Conservation (phyloP, 257 asterid species). For the Datura wrightii region DNA sequence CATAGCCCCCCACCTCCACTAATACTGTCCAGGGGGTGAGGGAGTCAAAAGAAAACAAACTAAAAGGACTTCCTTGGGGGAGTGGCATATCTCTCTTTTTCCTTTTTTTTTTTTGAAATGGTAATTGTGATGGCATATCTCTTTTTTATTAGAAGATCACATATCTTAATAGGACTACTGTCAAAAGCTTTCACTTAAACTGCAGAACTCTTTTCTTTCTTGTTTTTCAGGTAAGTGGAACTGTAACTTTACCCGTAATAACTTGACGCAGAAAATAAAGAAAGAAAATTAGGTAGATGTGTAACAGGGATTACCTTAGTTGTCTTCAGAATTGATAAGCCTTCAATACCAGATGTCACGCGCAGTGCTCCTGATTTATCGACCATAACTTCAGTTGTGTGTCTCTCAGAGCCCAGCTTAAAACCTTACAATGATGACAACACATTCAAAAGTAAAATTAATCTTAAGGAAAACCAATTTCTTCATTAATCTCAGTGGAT, state of each 20-base stretch:
- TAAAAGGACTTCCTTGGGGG: neutral
- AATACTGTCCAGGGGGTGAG: neutral
- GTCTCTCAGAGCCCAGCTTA: constrained; percentile 94
- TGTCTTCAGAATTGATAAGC: constrained; percentile 84
- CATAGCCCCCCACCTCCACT: neutral
- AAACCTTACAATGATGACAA: constrained; percentile 59
- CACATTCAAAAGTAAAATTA: neutral
- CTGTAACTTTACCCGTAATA: neutral
- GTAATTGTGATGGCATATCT: neutral
- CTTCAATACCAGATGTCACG: constrained; percentile 84
- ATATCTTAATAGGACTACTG: neutral
- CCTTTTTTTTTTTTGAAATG: too few species aligned
- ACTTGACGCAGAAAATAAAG: neutral
- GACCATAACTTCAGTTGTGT: constrained; percentile 73
- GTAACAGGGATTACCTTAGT: constrained; percentile 67
- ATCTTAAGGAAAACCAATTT: neutral
- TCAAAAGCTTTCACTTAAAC: neutral
- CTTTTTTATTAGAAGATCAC: neutral
- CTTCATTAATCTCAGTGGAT: neutral
- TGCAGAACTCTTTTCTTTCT: constrained; percentile 12
- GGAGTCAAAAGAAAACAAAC: neutral
- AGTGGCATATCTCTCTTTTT: neutral
- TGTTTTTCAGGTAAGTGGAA: neutral
- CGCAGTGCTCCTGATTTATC: constrained; percentile 69
- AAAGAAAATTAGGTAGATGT: neutral